Conservation (phyloP, 805 yeast genomes). For the Candida sithepensis region DNA sequence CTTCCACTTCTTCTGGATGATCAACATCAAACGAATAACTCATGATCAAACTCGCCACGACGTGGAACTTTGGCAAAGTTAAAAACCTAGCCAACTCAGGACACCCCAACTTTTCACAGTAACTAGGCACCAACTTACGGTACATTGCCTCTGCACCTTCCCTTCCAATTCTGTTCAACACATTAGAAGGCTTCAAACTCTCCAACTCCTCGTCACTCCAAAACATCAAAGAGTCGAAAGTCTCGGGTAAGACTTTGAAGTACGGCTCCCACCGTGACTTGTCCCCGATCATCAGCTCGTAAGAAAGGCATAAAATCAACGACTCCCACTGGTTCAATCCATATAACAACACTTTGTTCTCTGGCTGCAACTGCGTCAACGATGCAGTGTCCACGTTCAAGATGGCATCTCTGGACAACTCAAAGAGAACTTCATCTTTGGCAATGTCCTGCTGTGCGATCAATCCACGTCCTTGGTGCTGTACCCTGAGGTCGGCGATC, state of each 20-base stretch:
- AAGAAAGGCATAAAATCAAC: conserved; percentile 62
- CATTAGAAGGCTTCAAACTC: conserved; percentile 63
- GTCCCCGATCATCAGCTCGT: conserved; percentile 48
- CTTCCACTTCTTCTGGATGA: conserved; percentile 25
- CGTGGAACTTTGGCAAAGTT: conserved; percentile 58
- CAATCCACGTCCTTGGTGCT: conserved; percentile 75
- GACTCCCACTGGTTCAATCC: conserved; percentile 72
- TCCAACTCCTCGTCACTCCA: conserved; percentile 67
- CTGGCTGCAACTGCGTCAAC: conserved; percentile 33
- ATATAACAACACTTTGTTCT: conserved; percentile 34
- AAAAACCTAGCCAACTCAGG: conserved; percentile 31
- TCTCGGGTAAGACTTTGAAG: conserved; percentile 64
- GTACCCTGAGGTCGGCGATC: conserved; percentile 56
- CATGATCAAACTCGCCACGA: conserved; percentile 77
- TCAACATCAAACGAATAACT: conserved; percentile 89
- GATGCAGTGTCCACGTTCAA: conserved; percentile 59
- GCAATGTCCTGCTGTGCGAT: conserved; percentile 59
- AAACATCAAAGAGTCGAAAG: conserved; percentile 68
- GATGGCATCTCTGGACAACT: conserved; percentile 57
- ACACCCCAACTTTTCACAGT: conserved; percentile 37
- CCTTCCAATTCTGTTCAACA: conserved; percentile 67
- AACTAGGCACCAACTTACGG: conserved; percentile 37
- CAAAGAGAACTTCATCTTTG: conserved; percentile 62
- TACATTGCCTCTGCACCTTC: conserved; percentile 63
- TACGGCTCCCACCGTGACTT: conserved; percentile 66